Percentiles rank a stretch among this genome's conserved stretches.
These are phyloP conservation scores for Priceomyces haplophilus DNA, from an alignment of 805 yeast species.

Conservation along the genomic window DNA sequence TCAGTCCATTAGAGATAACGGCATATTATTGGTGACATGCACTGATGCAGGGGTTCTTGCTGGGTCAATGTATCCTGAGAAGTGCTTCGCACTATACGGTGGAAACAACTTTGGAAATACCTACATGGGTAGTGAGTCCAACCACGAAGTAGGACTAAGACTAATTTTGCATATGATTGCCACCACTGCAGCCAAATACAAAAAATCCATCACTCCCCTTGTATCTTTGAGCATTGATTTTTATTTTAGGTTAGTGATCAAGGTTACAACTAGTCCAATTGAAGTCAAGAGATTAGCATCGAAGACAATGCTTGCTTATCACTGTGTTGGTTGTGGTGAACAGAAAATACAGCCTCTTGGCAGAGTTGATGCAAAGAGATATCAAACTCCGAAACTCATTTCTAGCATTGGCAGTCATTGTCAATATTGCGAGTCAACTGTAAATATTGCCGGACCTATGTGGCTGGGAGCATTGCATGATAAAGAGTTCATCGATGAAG, in stretches of 20 bases:
- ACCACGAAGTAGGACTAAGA: constrained; percentile 91
- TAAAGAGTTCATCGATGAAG: constrained; percentile 57
- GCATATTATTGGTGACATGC: constrained; percentile 85
- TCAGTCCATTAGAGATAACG: constrained; percentile 79
- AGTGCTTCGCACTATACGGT: constrained; percentile 92
- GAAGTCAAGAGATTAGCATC: constrained; percentile 77
- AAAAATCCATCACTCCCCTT: constrained; percentile 82
- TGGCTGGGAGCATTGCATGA: constrained; percentile 77
- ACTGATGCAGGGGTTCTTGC: constrained; percentile 96
- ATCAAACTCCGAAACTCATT: constrained; percentile 44
- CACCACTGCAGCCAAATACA: constrained; percentile 84
- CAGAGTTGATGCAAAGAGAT: constrained; percentile 45
- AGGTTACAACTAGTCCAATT: constrained; percentile 73
- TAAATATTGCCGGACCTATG: constrained; percentile 94
- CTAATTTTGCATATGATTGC: constrained; percentile 75
- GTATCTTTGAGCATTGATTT: constrained; percentile 86
- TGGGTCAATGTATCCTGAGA: constrained; percentile 94
- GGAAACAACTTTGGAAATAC: constrained; percentile 78
- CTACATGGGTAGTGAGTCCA: constrained; percentile 55
- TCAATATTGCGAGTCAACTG: constrained; percentile 61
- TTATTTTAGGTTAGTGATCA: constrained; percentile 81
- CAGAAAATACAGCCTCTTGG: constrained; percentile 74
- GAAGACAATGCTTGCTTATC: constrained; percentile 71
- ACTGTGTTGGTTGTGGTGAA: constrained; percentile 86
- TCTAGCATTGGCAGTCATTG: constrained; percentile 57